Evolutionary conservation across 805 yeast species (phyloP).

Genomic region (Suhomyces sp.): DNA sequence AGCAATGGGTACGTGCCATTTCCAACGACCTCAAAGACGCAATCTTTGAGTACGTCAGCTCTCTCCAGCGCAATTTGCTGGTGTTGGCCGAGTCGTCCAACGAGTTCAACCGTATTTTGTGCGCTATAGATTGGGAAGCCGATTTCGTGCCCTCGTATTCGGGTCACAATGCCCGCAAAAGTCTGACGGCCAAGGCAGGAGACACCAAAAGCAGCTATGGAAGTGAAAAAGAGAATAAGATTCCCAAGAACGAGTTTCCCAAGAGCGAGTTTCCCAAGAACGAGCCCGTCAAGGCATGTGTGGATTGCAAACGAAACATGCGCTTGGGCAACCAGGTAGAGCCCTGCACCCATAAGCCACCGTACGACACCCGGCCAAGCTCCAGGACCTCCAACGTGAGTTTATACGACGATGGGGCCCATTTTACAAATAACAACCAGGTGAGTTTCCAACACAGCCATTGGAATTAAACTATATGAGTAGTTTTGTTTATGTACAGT

Average conservation of each 20-base stretch:
- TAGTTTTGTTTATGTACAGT: neutral
- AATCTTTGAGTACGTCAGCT: conserved; percentile 40
- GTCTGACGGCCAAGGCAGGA: neutral
- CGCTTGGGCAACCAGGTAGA: neutral
- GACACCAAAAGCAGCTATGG: neutral
- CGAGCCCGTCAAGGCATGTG: neutral
- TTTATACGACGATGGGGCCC: neutral
- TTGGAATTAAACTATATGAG: neutral
- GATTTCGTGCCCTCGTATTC: neutral
- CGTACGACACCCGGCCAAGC: neutral
- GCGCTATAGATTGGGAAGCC: conserved; percentile 7
- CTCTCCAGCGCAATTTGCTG: conserved; percentile 27
- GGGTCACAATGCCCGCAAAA: neutral
- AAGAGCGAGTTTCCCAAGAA: no score
- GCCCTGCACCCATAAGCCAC: neutral
- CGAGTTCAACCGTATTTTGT: conserved; percentile 2
- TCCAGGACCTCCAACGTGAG: neutral
- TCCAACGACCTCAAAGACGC: conserved; percentile 44
- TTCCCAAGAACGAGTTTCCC: neutral
- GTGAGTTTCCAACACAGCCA: neutral
- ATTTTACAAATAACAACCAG: neutral
- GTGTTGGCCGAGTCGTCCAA: conserved; percentile 7
- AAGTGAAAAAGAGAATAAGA: conserved; percentile 2
- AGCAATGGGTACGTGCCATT: conserved; percentile 48
- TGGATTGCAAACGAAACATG: conserved; percentile 3